These are phyloP conservation scores for Saturnispora serradocipensis DNA, from an alignment of 805 yeast species.

Conservation along the genomic window DNA sequence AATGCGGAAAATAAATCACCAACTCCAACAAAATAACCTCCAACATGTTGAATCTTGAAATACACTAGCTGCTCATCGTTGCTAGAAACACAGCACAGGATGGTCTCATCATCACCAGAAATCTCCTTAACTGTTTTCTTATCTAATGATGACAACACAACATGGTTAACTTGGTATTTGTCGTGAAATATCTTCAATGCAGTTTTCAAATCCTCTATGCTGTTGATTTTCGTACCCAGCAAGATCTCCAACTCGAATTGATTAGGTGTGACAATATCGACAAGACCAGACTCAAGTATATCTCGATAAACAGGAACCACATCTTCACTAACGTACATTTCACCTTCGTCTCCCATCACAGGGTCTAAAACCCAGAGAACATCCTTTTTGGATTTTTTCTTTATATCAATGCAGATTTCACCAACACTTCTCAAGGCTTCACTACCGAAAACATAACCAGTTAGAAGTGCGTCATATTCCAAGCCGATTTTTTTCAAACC, in stretches of 20 bases:
- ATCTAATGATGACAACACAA: conserved; percentile 57
- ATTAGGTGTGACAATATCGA: conserved; percentile 81
- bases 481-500: conserved; percentile 30
- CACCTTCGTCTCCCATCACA: conserved; percentile 74
- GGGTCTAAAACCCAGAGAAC: conserved; percentile 61
- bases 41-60: conserved; percentile 51
- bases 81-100: conserved; percentile 40
- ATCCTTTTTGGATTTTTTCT: conserved; percentile 22
- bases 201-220: conserved; percentile 29
- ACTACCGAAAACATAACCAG: conserved; percentile 62
- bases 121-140: conserved; percentile 12
- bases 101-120: conserved; percentile 15
- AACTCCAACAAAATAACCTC: conserved; percentile 88
- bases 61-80: conserved; percentile 16
- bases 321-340: conserved; percentile 49
- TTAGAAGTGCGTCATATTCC: conserved; percentile 45
- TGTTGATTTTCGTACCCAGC: conserved; percentile 31
- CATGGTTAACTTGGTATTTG: conserved; percentile 41
- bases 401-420: conserved; percentile 28
- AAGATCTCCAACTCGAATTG: conserved; percentile 80
- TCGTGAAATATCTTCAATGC: conserved; percentile 45
- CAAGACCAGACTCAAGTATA: conserved; percentile 35
- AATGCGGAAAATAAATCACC: conserved; percentile 87
- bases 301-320: conserved; percentile 51
- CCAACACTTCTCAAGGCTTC: conserved; percentile 38